A percentile compares a stretch with the other conserved stretches of the same genome.
phyloP scores from a whole-genome alignment of 106 monocot species.

The Dendrobium huoshanense region DNA sequence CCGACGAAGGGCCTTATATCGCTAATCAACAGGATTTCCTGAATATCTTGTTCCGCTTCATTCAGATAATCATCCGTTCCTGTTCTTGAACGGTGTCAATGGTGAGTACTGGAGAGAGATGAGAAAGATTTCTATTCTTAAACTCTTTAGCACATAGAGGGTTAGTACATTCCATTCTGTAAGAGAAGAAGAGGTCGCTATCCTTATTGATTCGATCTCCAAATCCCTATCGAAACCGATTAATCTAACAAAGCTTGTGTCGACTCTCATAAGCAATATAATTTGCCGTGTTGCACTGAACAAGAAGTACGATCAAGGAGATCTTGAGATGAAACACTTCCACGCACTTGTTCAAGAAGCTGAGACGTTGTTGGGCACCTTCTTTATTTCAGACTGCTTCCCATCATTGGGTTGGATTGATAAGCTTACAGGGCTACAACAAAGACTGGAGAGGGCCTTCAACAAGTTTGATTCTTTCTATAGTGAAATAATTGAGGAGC shows the following conservation, averaged over 20 bases:
- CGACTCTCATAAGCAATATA: background rate
- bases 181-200: slow-evolving; percentile 9
- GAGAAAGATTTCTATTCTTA: slow-evolving; percentile 13
- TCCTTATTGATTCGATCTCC: background rate
- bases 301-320: background rate
- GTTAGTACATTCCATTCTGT: background rate
- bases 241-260: no score
- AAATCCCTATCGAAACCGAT: no score
- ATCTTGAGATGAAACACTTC: background rate
- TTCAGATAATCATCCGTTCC: no score
- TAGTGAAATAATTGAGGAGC: background rate
- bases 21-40: no score
- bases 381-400: background rate
- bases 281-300: background rate
- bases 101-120: slow-evolving; percentile 15
- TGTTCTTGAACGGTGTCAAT: no score
- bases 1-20: no score
- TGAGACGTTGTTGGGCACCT: background rate
- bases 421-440: background rate
- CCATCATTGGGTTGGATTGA: background rate
- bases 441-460: background rate
- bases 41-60: no score
- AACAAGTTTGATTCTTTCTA: background rate
- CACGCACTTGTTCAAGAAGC: background rate
- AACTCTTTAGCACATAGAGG: slow-evolving; percentile 7